These are phyloP conservation scores for Wickerhamia fluorescens DNA, from an alignment of 805 yeast species.

Conservation along the genomic window DNA sequence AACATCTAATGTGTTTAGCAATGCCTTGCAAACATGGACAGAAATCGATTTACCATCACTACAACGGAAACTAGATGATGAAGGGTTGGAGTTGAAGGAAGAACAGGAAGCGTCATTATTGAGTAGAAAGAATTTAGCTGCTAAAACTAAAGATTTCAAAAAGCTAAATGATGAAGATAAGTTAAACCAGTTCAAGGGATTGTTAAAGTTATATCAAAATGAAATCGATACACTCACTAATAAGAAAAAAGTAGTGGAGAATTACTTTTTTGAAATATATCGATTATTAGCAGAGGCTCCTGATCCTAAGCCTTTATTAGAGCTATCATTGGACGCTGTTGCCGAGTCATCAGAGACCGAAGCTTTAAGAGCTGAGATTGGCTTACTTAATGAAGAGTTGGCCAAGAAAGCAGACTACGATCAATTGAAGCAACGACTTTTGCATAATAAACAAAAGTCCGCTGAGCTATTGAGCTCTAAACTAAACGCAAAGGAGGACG, in stretches of 20 bases:
- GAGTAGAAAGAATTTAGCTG: conserved; percentile 69
- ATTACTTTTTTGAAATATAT: conserved; percentile 67
- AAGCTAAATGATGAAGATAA: conserved; percentile 64
- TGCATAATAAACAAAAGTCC: conserved; percentile 53
- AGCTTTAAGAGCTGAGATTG: conserved; percentile 43
- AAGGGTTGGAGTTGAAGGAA: conserved; percentile 65
- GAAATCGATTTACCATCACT: conserved; percentile 62
- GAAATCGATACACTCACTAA: conserved; percentile 81
- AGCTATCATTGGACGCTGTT: conserved; percentile 60
- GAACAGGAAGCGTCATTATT: conserved; percentile 62
- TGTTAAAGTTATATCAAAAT: conserved; percentile 73
- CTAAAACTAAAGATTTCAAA: conserved; percentile 79
- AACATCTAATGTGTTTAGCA: conserved; percentile 2
- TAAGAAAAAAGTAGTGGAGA: conserved; percentile 69
- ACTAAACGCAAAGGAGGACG: conserved; percentile 67
- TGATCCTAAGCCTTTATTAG: conserved; percentile 80
- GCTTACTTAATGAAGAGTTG: conserved; percentile 48
- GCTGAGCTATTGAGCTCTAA: conserved; percentile 48
- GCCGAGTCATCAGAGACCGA: conserved; percentile 47
- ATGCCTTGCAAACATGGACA: conserved; percentile 68
- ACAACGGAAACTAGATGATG: conserved; percentile 67
- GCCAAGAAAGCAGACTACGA: conserved; percentile 73
- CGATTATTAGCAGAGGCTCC: conserved; percentile 81
- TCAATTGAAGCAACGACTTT: conserved; percentile 54
- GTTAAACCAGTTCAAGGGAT: conserved; percentile 53